A percentile compares a stretch with the other conserved stretches of the same genome.
Conservation (phyloP, 495 filamentous ascomycete species). For the Entonaema liquescens region DNA sequence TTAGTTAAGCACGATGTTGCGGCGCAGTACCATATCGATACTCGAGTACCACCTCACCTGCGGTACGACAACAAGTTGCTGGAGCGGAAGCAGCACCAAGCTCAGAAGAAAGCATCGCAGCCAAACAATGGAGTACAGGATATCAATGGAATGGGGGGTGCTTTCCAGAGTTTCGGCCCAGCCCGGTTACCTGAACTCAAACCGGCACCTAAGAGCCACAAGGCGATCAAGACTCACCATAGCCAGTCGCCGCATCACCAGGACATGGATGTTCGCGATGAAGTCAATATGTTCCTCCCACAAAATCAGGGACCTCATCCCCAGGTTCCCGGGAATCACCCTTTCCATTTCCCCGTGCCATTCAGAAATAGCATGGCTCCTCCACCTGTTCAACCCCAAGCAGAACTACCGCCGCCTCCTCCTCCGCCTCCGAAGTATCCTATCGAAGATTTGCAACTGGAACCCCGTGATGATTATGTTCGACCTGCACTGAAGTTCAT, state of each 20-base stretch:
- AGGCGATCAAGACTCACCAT: constrained; percentile 61
- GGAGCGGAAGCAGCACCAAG: constrained; percentile 73
- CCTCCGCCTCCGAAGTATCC: constrained; percentile 91
- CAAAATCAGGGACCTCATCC: constrained; percentile 50
- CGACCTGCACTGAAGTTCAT: constrained; percentile 82
- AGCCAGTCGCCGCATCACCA: constrained; percentile 28
- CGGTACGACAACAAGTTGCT: constrained; percentile 80
- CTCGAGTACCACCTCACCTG: constrained; percentile 81
- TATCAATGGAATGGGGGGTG: constrained; percentile 48
- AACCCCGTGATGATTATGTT: constrained; percentile 64
- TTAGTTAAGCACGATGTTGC: constrained; percentile 89
- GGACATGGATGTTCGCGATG: constrained; percentile 43
- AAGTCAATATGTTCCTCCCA: constrained; percentile 49
- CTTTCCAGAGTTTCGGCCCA: constrained; percentile 54
- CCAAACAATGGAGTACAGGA: constrained; percentile 50
- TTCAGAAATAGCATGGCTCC: constrained; percentile 51
- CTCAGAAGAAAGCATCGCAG: constrained; percentile 72
- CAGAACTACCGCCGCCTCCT: constrained; percentile 65
- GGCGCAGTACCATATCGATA: constrained; percentile 82
- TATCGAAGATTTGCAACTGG: constrained; percentile 89
- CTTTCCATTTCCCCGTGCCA: constrained; percentile 54
- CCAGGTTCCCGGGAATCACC: constrained; percentile 51
- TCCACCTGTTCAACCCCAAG: constrained; percentile 36
- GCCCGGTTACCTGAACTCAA: constrained; percentile 76
- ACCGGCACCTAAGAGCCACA: constrained; percentile 80